These are phyloP conservation scores for Pythium folliculosum DNA, from an alignment of 352 stramenopile species.

Conservation along the genomic window DNA sequence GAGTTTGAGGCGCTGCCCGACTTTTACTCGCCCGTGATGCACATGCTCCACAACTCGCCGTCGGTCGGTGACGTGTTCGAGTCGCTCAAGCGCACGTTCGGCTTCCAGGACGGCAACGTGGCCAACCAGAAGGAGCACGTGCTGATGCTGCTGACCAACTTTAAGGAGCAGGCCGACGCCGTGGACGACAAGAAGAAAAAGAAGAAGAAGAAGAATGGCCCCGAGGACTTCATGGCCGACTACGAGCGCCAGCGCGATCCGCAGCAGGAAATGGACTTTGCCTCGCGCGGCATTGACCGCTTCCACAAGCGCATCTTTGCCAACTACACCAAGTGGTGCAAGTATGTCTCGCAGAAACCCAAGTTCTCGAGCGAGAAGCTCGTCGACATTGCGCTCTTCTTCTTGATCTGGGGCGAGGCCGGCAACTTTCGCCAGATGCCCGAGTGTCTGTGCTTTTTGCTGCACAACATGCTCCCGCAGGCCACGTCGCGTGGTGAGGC, in stretches of 20 bases:
- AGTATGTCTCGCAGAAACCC: slow-evolving; percentile 82
- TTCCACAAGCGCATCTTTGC: slow-evolving; percentile 77
- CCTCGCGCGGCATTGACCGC: slow-evolving; percentile 74
- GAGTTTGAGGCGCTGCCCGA: slow-evolving; percentile 41
- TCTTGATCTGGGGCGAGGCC: slow-evolving; percentile 85
- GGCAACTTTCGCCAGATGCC: slow-evolving; percentile 84
- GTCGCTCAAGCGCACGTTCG: slow-evolving; percentile 89
- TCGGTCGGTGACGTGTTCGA: slow-evolving; percentile 58
- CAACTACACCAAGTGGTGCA: slow-evolving; percentile 90
- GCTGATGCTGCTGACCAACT: slow-evolving; percentile 45
- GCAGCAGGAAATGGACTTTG: slow-evolving; percentile 70
- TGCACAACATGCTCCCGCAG: slow-evolving; percentile 77
- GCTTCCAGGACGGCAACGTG: slow-evolving; percentile 85
- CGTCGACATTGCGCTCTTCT: slow-evolving; percentile 82
- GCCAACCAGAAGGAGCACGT: slow-evolving; percentile 49
- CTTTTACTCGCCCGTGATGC: slow-evolving; percentile 37
- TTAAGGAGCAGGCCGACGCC: slow-evolving; percentile 43
- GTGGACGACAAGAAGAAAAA: slow-evolving; percentile 28
- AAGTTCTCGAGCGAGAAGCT: slow-evolving; percentile 77
- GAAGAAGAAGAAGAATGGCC: slow-evolving; percentile 32
- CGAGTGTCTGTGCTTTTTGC: slow-evolving; percentile 78
- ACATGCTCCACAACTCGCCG: slow-evolving; percentile 36
- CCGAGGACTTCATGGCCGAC: slow-evolving; percentile 30
- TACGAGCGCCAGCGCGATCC: slow-evolving; percentile 45
- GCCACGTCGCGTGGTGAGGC: slow-evolving; percentile 60